Conservation (phyloP, 345 rosid genomes). For the Citrus trifoliata region DNA sequence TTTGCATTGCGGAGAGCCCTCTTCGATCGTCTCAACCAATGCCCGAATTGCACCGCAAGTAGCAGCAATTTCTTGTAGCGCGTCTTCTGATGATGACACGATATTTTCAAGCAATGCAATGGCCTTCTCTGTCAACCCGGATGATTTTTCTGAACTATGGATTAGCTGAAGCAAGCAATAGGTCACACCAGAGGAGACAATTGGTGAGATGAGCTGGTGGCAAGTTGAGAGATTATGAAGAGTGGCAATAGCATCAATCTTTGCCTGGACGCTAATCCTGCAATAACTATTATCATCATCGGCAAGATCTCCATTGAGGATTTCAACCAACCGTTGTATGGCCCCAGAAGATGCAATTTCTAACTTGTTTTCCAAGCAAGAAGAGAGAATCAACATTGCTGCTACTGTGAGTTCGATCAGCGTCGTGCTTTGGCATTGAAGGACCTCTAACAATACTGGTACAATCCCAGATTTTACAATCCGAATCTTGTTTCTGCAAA, state of each 20-base stretch:
- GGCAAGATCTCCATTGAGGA: constrained; percentile 17
- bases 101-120: constrained; percentile 53
- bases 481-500: constrained; percentile 66
- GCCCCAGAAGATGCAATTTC: constrained; percentile 59
- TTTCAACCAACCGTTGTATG: constrained; percentile 40
- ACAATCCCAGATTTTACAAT: constrained; percentile 63
- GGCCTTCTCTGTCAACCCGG: constrained; percentile 57
- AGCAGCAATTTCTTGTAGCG: constrained; percentile 27
- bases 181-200: constrained; percentile 51
- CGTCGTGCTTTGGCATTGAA: constrained; percentile 36
- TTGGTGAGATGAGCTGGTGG: constrained; percentile 42
- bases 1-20: constrained; percentile 58
- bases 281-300: neutral
- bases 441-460: constrained; percentile 56
- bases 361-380: constrained; percentile 61
- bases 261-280: constrained; percentile 37
- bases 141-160: constrained; percentile 37
- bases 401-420: constrained; percentile 51
- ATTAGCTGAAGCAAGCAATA: constrained; percentile 50
- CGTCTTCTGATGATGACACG: constrained; percentile 32
- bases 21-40: constrained; percentile 73
- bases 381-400: constrained; percentile 65
- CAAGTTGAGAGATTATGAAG: constrained; percentile 78
- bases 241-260: constrained; percentile 59
- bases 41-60: constrained; percentile 48